phyloP scores from a whole-genome alignment of 768 basidiomycete species.

The Podaxis sp. region DNA sequence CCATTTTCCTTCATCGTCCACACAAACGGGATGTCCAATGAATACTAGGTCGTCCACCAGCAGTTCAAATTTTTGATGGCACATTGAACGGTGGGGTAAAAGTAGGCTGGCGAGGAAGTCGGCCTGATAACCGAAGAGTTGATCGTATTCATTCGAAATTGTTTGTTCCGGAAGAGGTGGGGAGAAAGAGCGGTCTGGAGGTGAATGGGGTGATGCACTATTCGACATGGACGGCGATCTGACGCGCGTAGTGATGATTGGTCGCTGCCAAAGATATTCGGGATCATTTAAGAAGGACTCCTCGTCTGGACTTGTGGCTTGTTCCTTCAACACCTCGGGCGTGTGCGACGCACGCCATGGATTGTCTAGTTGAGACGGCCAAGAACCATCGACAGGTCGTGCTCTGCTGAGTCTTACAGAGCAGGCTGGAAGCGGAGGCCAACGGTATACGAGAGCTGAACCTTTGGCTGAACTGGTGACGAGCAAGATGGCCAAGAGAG shows the following conservation, averaged over 20 bases:
- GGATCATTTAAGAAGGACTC: constrained; percentile 27
- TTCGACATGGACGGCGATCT: constrained; percentile 50
- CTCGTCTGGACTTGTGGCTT: constrained; percentile 18
- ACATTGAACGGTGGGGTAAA: constrained; percentile 73
- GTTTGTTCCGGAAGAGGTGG: constrained; percentile 36
- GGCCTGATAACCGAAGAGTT: constrained; percentile 74
- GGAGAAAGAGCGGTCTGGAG: constrained; percentile 41
- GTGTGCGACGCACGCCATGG: constrained; percentile 60
- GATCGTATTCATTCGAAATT: constrained; percentile 51
- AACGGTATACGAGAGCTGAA: constrained; percentile 73
- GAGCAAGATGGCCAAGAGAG: constrained; percentile 75
- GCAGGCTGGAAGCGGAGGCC: constrained; percentile 70
- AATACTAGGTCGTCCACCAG: constrained; percentile 89
- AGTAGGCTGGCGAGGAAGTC: constrained; percentile 80
- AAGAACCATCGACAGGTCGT: constrained; percentile 40
- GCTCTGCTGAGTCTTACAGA: constrained; percentile 71
- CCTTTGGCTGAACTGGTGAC: constrained; percentile 84
- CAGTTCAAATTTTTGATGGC: constrained; percentile 93
- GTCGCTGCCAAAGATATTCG: constrained; percentile 65
- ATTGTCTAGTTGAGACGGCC: constrained; percentile 59
- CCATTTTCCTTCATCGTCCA: constrained; percentile 71
- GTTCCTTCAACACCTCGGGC: constrained; percentile 25
- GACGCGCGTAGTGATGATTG: constrained; percentile 37
- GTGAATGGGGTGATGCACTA: constrained; percentile 32
- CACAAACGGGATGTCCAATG: constrained; percentile 91